phyloP scores from a whole-genome alignment of 805 yeast species.

The Isabelozyma heimii region DNA sequence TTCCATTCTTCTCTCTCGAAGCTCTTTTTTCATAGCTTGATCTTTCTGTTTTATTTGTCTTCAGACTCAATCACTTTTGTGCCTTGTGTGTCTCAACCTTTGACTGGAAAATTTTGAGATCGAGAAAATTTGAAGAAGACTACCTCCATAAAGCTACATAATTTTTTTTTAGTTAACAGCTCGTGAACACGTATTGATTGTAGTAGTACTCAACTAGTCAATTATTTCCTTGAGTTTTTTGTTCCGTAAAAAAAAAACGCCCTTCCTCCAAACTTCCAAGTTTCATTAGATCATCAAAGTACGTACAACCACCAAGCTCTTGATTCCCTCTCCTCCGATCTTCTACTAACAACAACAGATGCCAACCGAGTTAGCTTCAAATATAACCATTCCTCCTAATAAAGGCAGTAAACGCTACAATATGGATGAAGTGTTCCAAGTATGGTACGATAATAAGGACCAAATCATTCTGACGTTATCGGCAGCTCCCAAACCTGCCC shows the following conservation, averaged over 20 bases:
- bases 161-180: neutral
- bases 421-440: constrained; percentile 50
- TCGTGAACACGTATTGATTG: neutral
- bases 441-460: constrained; percentile 42
- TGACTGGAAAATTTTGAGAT: neutral
- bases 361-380: neutral
- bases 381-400: constrained; percentile 30
- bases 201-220: neutral
- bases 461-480: constrained; percentile 13
- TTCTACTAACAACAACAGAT: neutral
- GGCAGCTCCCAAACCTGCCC: constrained; percentile 4
- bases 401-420: constrained; percentile 44
- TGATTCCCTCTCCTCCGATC: too few species aligned
- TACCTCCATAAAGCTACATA: neutral
- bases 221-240: neutral
- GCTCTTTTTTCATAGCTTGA: too few species aligned
- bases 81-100: neutral
- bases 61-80: neutral
- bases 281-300: neutral
- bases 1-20: too few species aligned
- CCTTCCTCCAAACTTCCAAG: neutral
- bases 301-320: neutral
- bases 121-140: neutral
- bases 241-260: neutral
- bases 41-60: neutral